These are phyloP conservation scores for Talaromyces albobiverticillius DNA, from an alignment of 2,329 filamentous ascomycete genomes.

Conservation along the genomic window DNA sequence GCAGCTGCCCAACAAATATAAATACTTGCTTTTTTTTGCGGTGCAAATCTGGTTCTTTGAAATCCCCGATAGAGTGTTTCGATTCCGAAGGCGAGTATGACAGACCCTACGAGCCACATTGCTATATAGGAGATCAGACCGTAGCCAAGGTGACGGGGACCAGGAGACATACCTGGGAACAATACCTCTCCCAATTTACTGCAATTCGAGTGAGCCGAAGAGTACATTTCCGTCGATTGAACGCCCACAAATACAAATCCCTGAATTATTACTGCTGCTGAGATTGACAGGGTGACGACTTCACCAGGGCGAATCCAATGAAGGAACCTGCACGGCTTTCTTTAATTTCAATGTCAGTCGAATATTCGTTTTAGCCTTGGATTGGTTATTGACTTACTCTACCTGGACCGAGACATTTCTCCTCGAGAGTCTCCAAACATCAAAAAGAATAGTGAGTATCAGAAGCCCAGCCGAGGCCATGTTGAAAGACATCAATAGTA, in stretches of 20 bases:
- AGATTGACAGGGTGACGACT: conserved; percentile 17
- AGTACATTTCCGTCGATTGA: conserved; percentile 14
- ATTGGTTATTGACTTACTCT: conserved; percentile 10
- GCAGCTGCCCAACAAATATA: conserved; percentile 19
- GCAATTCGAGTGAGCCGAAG: conserved; percentile 9
- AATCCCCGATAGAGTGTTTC: conserved; percentile 21
- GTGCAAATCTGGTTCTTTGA: conserved; percentile 15
- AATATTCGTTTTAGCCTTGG: not conserved
- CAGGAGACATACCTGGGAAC: conserved; percentile 20
- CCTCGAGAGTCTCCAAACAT: conserved; percentile 12
- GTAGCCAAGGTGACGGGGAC: not conserved
- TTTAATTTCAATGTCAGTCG: conserved; percentile 1
- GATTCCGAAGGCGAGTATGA: conserved; percentile 22
- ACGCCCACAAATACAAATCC: conserved; percentile 17
- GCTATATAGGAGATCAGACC: conserved; percentile 14
- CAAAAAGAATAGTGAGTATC: conserved; percentile 13
- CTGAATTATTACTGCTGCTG: conserved; percentile 18
- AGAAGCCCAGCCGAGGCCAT: conserved; percentile 15
- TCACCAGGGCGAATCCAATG: conserved; percentile 18
- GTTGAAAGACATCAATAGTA: conserved; percentile 17
- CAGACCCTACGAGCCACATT: conserved; percentile 24
- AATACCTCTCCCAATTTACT: conserved; percentile 20
- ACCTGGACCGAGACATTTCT: not conserved
- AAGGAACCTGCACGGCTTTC: conserved; percentile 13
- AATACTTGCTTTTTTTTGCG: conserved; percentile 17